Evolutionary conservation across 805 yeast species (phyloP), one percentile per base, ranked within the genome.

Genomic region (Debaryomyces tyrocola): DNA sequence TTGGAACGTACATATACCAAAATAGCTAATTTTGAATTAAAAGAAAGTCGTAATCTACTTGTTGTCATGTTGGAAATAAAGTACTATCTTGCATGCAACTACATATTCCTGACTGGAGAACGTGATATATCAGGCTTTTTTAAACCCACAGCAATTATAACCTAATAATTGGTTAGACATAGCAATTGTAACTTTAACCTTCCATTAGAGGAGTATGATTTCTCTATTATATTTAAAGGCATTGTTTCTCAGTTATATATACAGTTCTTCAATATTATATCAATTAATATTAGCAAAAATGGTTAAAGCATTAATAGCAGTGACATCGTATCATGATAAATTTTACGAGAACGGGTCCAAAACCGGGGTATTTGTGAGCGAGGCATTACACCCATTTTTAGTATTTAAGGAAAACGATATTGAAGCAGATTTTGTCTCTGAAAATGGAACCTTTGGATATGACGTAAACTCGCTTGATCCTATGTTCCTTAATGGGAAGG

Each of bases 301-400:
- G 58, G 45, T 46, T 21, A 70, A 62, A 52, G 79, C 59, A 41
- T 46, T 74, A 24, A 54, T 75, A 36, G 74, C 74, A 4, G 44
- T 74, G 41, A 60, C 78, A 11, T 62, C 72, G 7, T 57, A 64
- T 57, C 45, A 64, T 54, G 76, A 57, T 29, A 59, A 56, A 9
- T 78, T 82, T 66, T 80, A 81, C 60, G 66, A 62, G 2, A 82
- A 80, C 51, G 84, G 84, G 28, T 46, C 66, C 45, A 75, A 75
- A 48, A 78, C 85, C 20, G 86, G 86, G 31, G 65, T 79, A 27
- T 82, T 68, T 64, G 71, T 69, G 56, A 62, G 73, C 29, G 86
- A 81, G 60, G 85, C 78, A 10, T 55, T 70, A 36, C 84, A 82
- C 57, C 84, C 85, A 38, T 80, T 59, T 60, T 56, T 73, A 39